phyloP scores from a whole-genome alignment of 164 flowering plant genomes.

The Magnolia officinalis region DNA sequence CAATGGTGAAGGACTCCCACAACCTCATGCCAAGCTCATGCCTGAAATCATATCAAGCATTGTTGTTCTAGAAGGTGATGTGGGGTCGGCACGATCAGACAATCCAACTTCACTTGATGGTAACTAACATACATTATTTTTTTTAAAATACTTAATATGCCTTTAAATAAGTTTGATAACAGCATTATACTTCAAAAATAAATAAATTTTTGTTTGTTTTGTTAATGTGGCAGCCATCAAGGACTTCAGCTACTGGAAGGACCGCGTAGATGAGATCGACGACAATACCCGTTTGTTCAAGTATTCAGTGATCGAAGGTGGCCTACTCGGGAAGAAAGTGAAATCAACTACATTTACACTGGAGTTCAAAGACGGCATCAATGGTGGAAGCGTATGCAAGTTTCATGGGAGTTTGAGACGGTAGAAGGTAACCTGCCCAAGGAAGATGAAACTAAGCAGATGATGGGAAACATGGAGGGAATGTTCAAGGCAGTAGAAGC shows the following conservation, averaged over 20 bases:
- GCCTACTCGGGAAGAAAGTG: slow-evolving; percentile 4
- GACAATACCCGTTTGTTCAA: neutral
- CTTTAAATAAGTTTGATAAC: neutral
- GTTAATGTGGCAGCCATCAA: neutral
- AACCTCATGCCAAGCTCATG: slow-evolving; percentile 7
- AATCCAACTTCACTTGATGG: slow-evolving; percentile 3
- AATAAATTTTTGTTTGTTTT: neutral
- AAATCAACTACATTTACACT: neutral
- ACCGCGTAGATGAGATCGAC: neutral
- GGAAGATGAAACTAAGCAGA: neutral
- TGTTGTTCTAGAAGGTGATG: neutral
- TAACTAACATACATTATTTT: neutral
- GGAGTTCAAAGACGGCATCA: neutral
- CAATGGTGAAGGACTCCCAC: slow-evolving; percentile 1
- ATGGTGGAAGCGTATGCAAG: slow-evolving; percentile 6
- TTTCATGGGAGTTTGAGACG: neutral
- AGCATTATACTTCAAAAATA: too few relatives aligned
- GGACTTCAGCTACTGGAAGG: slow-evolving; percentile 4
- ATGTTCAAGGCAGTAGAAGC: slow-evolving; percentile 2
- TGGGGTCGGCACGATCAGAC: neutral
- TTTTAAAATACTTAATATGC: too few relatives aligned
- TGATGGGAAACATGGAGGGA: neutral
- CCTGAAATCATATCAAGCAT: slow-evolving; percentile 2
- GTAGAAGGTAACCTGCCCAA: neutral
- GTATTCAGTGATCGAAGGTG: slow-evolving; percentile 8